Base-by-base conservation (phyloP, 805 yeast genomes). In the Blastobotrys americana region DNA sequence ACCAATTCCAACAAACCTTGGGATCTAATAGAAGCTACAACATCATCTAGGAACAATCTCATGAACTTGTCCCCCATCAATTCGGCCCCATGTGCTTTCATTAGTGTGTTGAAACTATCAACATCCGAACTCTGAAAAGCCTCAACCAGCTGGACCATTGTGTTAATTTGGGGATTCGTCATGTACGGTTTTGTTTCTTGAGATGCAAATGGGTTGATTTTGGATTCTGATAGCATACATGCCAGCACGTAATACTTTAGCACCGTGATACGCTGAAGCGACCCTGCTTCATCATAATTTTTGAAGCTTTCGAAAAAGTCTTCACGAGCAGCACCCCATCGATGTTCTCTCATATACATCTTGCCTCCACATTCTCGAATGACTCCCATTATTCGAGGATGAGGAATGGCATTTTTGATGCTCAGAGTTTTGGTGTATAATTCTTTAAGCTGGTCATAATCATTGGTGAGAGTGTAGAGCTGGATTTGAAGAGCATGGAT, bases 311-410 rank as follows among this genome's bases (percentile, higher is more conserved):
- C 79, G 51, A 74, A 74, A 45, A 78, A 74, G 45, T 67, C 72
- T 44, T 71, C 70, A 6, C 79, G 67, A 0, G 85, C 87, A 40
- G 60, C 61, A 27, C 72, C 77, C 68, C 73, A 84, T 49, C 78
- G 75, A 20, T 48, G 73, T 40, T 75, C 72, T 48, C 74, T 68
- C 71, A 84, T 78, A 41, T 75, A 72, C 50, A 84, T 70, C 43
- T 77, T 73, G 2, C 88, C 95, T 0, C 87, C 85, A 51, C 86
- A 80, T 58, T 84, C 90, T 49, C 77, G 72, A 20, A 85, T 73
- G n/a, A 81, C 74, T 1, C 90, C 95, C 60, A 79, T 68, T 21
- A 82, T 78, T 39, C 73, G 68, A 1, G 94, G 88, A 55, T 86
- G 94, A 1, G 88, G 83, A 21, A 55, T 44, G 15, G 85, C 83